Percentiles rank a stretch among this genome's conserved stretches.
Conservation (phyloP, 83 land plant genomes). For the Picea engelmannii region DNA sequence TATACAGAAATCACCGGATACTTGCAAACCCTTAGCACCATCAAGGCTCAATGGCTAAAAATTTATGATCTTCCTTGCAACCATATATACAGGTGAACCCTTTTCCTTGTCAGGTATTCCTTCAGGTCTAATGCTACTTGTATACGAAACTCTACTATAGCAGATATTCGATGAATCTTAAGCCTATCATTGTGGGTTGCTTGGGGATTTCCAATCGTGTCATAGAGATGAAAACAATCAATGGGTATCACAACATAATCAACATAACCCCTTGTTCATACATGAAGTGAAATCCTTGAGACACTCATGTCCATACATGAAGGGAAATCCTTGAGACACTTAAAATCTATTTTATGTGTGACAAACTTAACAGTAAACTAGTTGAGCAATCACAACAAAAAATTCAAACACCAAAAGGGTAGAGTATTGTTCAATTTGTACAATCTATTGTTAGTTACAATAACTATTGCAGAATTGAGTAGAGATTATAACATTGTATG, state of each 20-base stretch:
- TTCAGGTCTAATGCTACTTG: constrained; percentile 53
- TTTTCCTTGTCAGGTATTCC: constrained; percentile 31
- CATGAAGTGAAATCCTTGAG: constrained; percentile 39
- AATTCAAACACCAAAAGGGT: too few species aligned
- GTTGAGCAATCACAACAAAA: too few species aligned
- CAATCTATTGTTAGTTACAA: too few species aligned
- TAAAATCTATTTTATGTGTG: too few species aligned
- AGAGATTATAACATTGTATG: too few species aligned
- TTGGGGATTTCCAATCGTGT: constrained; percentile 7
- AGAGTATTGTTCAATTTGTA: too few species aligned
- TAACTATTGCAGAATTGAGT: too few species aligned
- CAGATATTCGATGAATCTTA: constrained; percentile 67
- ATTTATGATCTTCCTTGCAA: constrained; percentile 19
- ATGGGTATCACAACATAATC: constrained; percentile 15
- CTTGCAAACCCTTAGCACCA: neutral
- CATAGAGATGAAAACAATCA: constrained; percentile 30
- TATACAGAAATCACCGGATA: neutral
- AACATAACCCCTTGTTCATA: constrained; percentile 38
- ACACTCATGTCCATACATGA: constrained; percentile 14
- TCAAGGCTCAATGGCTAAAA: constrained; percentile 33
- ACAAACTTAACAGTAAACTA: too few species aligned
- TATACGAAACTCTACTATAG: constrained; percentile 52
- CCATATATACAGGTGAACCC: constrained; percentile 38
- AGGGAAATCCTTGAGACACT: too few species aligned
- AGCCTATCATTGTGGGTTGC: constrained; percentile 61